These are phyloP conservation scores for Lumnitzera racemosa DNA, from an alignment of 345 rosid genomes.

Conservation along the genomic window DNA sequence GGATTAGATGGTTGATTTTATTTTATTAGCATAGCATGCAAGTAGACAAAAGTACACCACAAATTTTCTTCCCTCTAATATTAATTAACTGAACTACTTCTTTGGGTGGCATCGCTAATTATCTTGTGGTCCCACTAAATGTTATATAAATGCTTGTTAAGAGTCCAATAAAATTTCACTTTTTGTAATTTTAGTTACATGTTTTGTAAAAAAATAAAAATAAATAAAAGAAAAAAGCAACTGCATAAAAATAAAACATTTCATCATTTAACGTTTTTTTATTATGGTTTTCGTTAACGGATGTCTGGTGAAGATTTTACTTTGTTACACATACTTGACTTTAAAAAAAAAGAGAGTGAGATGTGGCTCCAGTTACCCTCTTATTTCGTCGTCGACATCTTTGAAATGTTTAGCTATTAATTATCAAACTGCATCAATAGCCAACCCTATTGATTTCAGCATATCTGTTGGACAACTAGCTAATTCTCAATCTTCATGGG, in stretches of 20 bases:
- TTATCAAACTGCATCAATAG: too few species aligned
- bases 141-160: too few species aligned
- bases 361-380: not conserved
- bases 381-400: conserved; percentile 1
- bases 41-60: conserved; percentile 3
- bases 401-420: conserved; percentile 1
- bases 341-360: not conserved
- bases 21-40: conserved; percentile 7
- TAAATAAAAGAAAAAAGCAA: too few species aligned
- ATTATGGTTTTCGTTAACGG: not conserved
- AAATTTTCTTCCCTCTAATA: not conserved
- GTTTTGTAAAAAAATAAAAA: too few species aligned
- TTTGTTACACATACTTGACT: not conserved
- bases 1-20: conserved; percentile 43
- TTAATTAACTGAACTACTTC: not conserved
- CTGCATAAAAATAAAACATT: too few species aligned
- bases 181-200: too few species aligned
- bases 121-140: not conserved
- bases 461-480: too few species aligned
- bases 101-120: not conserved
- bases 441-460: too few species aligned
- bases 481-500: too few species aligned
- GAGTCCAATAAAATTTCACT: too few species aligned
- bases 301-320: not conserved
- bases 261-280: too few species aligned